A percentile compares a stretch with the other conserved stretches of the same genome.
These are phyloP conservation scores for Mycena rebaudengoi DNA, from an alignment of 768 basidiomycete species.

Conservation along the genomic window DNA sequence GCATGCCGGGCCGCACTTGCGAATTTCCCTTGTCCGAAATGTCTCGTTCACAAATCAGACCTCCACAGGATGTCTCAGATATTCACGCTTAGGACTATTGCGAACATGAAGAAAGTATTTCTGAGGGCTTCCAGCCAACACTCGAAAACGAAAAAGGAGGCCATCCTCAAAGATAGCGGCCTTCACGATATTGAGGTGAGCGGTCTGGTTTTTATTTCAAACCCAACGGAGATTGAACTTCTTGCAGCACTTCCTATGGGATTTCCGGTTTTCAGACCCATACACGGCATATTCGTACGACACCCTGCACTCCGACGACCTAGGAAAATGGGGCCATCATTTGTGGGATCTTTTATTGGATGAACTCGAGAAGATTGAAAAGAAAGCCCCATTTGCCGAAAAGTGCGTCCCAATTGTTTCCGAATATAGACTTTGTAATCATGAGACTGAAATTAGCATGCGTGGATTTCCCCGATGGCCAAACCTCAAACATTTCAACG, in stretches of 20 bases:
- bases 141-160: conserved; percentile 22
- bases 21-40: conserved; percentile 41
- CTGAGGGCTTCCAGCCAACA: conserved; percentile 13
- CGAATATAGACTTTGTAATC: neutral
- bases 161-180: conserved; percentile 30
- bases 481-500: conserved; percentile 39
- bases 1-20: conserved; percentile 33
- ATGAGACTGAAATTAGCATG: conserved; percentile 29
- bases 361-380: conserved; percentile 24
- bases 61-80: conserved; percentile 27
- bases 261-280: conserved; percentile 32
- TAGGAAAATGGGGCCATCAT: conserved; percentile 39
- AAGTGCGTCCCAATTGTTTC: conserved; percentile 24
- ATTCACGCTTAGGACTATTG: conserved; percentile 25
- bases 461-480: conserved; percentile 36
- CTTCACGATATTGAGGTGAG: conserved; percentile 32
- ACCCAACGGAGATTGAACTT: neutral
- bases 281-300: conserved; percentile 36
- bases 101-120: conserved; percentile 29
- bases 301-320: conserved; percentile 36
- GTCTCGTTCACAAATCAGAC: conserved; percentile 32
- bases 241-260: conserved; percentile 38
- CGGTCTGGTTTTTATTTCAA: neutral
- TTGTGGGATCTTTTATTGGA: conserved; percentile 29
- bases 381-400: conserved; percentile 22